phyloP scores from a whole-genome alignment of 495 filamentous ascomycete genomes.

The Halenospora varia region DNA sequence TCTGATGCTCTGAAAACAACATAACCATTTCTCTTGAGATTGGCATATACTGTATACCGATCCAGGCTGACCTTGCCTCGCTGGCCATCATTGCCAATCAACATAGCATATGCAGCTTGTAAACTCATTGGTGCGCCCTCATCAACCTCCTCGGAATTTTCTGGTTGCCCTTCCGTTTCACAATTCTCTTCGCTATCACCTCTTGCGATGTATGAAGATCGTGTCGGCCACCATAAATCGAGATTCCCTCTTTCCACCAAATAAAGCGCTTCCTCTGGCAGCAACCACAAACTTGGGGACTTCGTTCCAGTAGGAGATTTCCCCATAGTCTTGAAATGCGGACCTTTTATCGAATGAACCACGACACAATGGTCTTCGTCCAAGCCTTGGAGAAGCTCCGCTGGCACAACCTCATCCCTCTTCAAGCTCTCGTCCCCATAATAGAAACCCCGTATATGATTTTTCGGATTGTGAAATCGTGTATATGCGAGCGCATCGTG shows the following conservation, averaged over 20 bases:
- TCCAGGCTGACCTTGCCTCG: constrained; percentile 64
- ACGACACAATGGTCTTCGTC: constrained; percentile 45
- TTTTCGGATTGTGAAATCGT: constrained; percentile 57
- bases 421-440: constrained; percentile 26
- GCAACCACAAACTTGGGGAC: constrained; percentile 59
- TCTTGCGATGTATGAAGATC: constrained; percentile 23
- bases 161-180: constrained; percentile 14
- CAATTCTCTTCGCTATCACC: constrained; percentile 18
- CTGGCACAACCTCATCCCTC: constrained; percentile 24
- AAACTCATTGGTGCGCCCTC: constrained; percentile 76
- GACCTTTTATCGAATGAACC: constrained; percentile 41
- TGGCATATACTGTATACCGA: constrained; percentile 79
- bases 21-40: constrained; percentile 81
- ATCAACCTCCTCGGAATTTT: constrained; percentile 27
- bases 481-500: constrained; percentile 75
- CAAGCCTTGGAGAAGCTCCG: constrained; percentile 26
- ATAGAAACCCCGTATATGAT: constrained; percentile 51
- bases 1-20: constrained; percentile 63
- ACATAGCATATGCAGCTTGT: constrained; percentile 81
- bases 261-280: constrained; percentile 92
- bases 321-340: constrained; percentile 38
- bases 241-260: constrained; percentile 80
- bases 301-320: constrained; percentile 36
- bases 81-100: constrained; percentile 60
- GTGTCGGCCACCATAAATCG: constrained; percentile 75